These are phyloP conservation scores for Eucommia ulmoides DNA, from an alignment of 257 asterid genomes.

Conservation along the genomic window DNA sequence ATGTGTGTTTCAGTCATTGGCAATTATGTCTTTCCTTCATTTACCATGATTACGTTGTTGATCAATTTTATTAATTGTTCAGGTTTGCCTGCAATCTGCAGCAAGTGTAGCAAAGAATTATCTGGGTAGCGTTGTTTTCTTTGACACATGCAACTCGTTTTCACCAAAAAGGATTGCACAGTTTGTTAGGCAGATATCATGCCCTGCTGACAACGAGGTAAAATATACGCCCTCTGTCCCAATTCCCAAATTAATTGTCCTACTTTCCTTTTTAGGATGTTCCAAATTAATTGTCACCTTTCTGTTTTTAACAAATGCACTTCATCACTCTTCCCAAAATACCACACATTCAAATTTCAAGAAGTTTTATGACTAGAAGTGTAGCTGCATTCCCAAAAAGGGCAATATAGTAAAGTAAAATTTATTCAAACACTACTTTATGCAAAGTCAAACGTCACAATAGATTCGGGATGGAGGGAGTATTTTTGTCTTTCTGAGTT, in stretches of 20 bases:
- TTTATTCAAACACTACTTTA: too few relatives aligned
- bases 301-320: too few relatives aligned
- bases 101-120: slow-evolving; percentile 39
- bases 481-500: too few relatives aligned
- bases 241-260: background rate
- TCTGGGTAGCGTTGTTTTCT: slow-evolving; percentile 46
- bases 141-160: slow-evolving; percentile 80
- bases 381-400: background rate
- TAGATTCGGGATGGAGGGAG: too few relatives aligned
- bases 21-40: too few relatives aligned
- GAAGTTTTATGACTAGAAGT: background rate
- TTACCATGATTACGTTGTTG: too few relatives aligned
- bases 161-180: slow-evolving; percentile 63
- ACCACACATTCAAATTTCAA: background rate
- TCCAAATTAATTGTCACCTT: too few relatives aligned
- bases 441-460: too few relatives aligned
- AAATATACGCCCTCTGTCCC: slow-evolving; percentile 4
- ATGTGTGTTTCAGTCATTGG: too few relatives aligned
- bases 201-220: slow-evolving; percentile 32
- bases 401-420: too few relatives aligned
- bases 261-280: too few relatives aligned
- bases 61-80: too few relatives aligned
- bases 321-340: background rate
- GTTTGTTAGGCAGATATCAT: slow-evolving; percentile 34
- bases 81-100: slow-evolving; percentile 76